Percentiles rank a stretch among this genome's conserved stretches.
Conservation (phyloP, 228 moss, liverwort and hornwort species). For the Sphagnum magellanicum region DNA sequence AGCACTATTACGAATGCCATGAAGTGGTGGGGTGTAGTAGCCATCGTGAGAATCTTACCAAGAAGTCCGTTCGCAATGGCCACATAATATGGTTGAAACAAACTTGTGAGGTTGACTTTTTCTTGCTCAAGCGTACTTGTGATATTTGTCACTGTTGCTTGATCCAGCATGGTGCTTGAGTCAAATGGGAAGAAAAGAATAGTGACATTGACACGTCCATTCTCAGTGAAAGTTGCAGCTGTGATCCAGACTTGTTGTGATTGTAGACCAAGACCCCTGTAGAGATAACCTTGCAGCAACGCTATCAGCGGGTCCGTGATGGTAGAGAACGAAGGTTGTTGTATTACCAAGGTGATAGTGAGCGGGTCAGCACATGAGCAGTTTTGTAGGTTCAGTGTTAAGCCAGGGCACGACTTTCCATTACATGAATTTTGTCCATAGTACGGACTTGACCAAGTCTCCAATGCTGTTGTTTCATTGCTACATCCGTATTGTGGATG, state of each 20-base stretch:
- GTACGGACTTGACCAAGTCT: conserved; percentile 4
- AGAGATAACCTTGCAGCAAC: background rate
- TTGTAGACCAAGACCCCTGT: conserved; percentile 9
- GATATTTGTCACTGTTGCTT: background rate
- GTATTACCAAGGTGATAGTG: conserved; percentile 21
- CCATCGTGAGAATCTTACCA: too few relatives aligned
- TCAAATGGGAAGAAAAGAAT: conserved; percentile 33
- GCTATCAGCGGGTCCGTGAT: conserved; percentile 15
- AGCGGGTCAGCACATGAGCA: conserved; percentile 52
- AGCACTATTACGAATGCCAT: background rate
- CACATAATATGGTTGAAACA: conserved; percentile 10
- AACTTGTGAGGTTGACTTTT: background rate
- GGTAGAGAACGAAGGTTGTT: conserved; percentile 36
- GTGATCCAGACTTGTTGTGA: conserved; percentile 25
- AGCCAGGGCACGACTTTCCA: conserved; percentile 1
- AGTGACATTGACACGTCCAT: conserved; percentile 15
- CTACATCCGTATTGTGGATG: conserved; percentile 10
- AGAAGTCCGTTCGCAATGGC: background rate
- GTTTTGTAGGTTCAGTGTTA: conserved; percentile 17
- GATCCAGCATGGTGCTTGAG: conserved; percentile 4
- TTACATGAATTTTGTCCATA: background rate
- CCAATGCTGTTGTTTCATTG: background rate
- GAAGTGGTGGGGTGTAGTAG: background rate
- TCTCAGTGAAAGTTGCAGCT: conserved; percentile 10
- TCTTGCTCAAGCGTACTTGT: background rate